Base-by-base conservation (phyloP, 2,329 filamentous ascomycete species). In the Aspergillus calidoustus region DNA sequence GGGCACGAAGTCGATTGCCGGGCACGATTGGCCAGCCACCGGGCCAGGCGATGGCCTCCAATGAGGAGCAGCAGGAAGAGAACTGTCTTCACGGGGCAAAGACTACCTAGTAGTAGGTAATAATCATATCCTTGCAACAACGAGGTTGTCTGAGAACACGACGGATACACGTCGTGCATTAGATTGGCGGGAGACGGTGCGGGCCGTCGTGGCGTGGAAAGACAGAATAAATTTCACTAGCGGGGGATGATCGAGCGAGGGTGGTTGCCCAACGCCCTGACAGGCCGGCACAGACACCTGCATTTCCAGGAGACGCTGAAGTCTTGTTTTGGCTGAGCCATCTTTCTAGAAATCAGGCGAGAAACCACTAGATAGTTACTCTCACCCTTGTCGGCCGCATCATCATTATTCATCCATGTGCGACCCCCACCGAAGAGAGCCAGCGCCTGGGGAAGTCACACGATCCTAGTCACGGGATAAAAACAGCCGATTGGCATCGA, bases 181-280 rank as follows among this genome's bases (percentile, higher is more conserved):
- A 69, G 69, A 71, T 71, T 70, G 66, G 66, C 68, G 69, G 69
- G 68, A 71, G 68, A 68, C 69, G 70, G 70, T 59, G 68, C 69
- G 69, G 69, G 57, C 69, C 68, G 70, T 70, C 67, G 62, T 71
- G 64, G 68, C 66, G 66, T 69, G 62, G 59, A 60, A 67, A 64
- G 65, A 64, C 48, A 49, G 31, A 65, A 66, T 62, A 66, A 50
- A 57, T 57, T 57, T 57, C 46, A 66, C 61, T 67, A 69, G 64
- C 59, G 61, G 63, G 64, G 60, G 55, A 48, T 57, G 62, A 65
- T 62, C 56, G 63, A 56, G 56, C 38, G 50, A 56, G 55, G 43
- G 50, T 62, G 62, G 64, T 66, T 66, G 63, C 67, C 66, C 66
- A 66, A 65, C 57, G 62, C 64, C 66, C 62, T 66, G 64, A 66